Evolutionary conservation across 352 stramenopile species (phyloP).

Genomic region (Globisporangium takayamanum): DNA sequence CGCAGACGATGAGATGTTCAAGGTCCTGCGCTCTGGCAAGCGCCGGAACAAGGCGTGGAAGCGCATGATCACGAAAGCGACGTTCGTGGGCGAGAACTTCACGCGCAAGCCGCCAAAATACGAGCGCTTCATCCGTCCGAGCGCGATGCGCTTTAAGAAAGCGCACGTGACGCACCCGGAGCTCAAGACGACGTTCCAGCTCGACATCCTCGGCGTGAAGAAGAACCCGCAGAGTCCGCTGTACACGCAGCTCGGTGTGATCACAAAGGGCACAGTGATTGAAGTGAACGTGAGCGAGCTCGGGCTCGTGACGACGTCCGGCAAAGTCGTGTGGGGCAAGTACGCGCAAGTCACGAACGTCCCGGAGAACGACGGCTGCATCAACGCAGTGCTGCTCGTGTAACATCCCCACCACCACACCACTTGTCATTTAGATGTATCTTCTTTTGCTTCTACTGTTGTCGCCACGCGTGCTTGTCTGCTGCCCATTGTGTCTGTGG

Average conservation of each 20-base stretch:
- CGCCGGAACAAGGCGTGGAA: slow-evolving; percentile 92
- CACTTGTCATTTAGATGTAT: slow-evolving; percentile 37
- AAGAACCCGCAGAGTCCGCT: slow-evolving; percentile 98
- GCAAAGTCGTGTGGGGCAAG: slow-evolving; percentile 99
- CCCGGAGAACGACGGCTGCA: slow-evolving; percentile 99
- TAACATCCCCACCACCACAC: slow-evolving; percentile 41
- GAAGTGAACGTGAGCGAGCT: slow-evolving; percentile 99
- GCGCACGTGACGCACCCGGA: slow-evolving; percentile 99
- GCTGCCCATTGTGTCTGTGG: background rate
- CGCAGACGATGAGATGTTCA: slow-evolving; percentile 99
- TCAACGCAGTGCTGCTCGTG: slow-evolving; percentile 98
- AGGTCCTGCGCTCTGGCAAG: slow-evolving; percentile 96
- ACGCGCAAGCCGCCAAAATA: slow-evolving; percentile 99
- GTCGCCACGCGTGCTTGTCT: too few species aligned
- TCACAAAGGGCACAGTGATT: slow-evolving; percentile 99
- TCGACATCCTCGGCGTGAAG: slow-evolving; percentile 99
- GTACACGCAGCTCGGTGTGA: slow-evolving; percentile 98
- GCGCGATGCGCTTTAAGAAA: slow-evolving; percentile 99
- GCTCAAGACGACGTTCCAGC: slow-evolving; percentile 99
- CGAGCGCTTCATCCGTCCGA: slow-evolving; percentile 99
- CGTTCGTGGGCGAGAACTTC: slow-evolving; percentile 99
- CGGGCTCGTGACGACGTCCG: slow-evolving; percentile 97
- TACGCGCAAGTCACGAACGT: slow-evolving; percentile 99
- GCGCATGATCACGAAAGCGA: slow-evolving; percentile 90
- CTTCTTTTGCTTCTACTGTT: background rate